Evolutionary conservation across 1,139 yeast species (phyloP).

Genomic region (Geotrichum aggregatum): DNA sequence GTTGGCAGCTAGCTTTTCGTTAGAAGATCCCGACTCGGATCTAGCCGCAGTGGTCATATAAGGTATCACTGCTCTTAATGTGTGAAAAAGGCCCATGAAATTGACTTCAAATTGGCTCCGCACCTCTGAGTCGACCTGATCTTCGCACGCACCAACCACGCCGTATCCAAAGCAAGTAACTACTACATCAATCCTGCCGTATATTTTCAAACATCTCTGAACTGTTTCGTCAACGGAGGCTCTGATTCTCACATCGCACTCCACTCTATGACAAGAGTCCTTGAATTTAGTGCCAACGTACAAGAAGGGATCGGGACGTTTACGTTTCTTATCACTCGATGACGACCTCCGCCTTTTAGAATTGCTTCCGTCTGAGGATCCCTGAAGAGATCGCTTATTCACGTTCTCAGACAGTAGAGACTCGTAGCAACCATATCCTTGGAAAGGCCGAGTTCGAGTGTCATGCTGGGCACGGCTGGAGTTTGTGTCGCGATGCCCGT

Average conservation of each 20-base stretch:
- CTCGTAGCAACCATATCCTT: background rate
- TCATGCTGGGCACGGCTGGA: background rate
- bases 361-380: background rate
- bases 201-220: constrained; percentile 13
- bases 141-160: constrained; percentile 23
- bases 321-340: background rate
- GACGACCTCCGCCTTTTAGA: background rate
- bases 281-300: constrained; percentile 16
- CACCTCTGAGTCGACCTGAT: constrained; percentile 21
- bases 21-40: background rate
- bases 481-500: too few species aligned
- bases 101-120: constrained; percentile 23
- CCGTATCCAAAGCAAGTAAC: constrained; percentile 23
- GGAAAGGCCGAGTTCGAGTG: background rate
- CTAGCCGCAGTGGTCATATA: constrained; percentile 19
- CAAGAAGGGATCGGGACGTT: constrained; percentile 14
- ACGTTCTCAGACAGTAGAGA: background rate
- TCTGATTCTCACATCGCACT: constrained; percentile 21
- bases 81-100: constrained; percentile 21
- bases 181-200: constrained; percentile 21
- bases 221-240: constrained; percentile 20
- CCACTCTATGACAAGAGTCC: constrained; percentile 18
- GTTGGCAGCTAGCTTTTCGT: background rate
- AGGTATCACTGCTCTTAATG: constrained; percentile 21
- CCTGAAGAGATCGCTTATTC: background rate